These are phyloP conservation scores for Xerocomus brunneocitrinus DNA, from an alignment of 768 basidiomycete genomes.

Conservation along the genomic window DNA sequence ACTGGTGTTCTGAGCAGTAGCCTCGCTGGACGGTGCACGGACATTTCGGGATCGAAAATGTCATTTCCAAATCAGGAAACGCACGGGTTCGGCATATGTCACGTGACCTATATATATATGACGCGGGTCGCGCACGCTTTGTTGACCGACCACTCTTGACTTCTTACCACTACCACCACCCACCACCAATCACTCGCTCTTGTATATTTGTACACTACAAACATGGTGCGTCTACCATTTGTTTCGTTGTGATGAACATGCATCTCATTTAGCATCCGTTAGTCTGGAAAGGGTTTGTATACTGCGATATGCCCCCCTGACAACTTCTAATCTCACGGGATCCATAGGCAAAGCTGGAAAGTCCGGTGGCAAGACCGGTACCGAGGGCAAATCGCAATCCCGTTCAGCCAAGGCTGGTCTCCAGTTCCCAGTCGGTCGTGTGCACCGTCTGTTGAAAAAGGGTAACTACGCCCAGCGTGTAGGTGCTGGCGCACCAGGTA, in stretches of 20 bases:
- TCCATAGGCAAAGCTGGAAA: conserved; percentile 45
- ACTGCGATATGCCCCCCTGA: neutral
- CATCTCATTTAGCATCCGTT: conserved; percentile 3
- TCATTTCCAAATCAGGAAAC: conserved; percentile 18
- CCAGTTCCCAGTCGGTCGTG: conserved; percentile 89
- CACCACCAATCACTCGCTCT: conserved; percentile 3
- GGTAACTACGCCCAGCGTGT: conserved; percentile 88
- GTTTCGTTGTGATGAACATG: neutral
- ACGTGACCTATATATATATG: conserved; percentile 34
- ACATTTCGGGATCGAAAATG: conserved; percentile 21
- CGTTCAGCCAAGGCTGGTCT: conserved; percentile 73
- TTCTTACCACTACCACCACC: conserved; percentile 28
- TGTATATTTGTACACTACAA: conserved; percentile 20
- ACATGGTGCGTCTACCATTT: conserved; percentile 22
- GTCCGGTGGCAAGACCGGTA: conserved; percentile 46
- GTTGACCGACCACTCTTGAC: conserved; percentile 31
- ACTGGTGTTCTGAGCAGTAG: conserved; percentile 4
- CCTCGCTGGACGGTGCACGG: conserved; percentile 7
- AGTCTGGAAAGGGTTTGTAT: conserved; percentile 32
- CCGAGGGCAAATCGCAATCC: conserved; percentile 56
- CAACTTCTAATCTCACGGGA: conserved; percentile 7
- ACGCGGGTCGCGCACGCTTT: conserved; percentile 28
- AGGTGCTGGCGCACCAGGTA: conserved; percentile 84
- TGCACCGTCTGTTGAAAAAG: conserved; percentile 82
- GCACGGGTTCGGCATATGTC: conserved; percentile 6